phyloP scores from a whole-genome alignment of 768 basidiomycete species.

The Tremella mesenterica region DNA sequence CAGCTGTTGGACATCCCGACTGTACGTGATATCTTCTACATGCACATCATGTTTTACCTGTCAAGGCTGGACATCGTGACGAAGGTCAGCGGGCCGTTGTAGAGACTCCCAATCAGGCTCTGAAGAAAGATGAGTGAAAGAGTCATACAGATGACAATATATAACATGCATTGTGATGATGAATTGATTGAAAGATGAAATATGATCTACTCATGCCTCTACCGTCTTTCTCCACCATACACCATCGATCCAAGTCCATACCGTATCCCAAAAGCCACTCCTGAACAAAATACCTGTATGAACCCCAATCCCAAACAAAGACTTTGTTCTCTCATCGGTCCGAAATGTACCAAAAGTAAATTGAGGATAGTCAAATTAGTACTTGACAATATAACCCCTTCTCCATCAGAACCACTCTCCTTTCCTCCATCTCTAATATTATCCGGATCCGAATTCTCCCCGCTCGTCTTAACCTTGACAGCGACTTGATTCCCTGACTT shows the following conservation, averaged over 20 bases:
- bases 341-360: constrained; percentile 65
- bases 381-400: constrained; percentile 58
- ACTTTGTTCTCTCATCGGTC: constrained; percentile 75
- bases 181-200: neutral
- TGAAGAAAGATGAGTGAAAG: too few species aligned
- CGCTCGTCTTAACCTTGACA: neutral
- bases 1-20: too few species aligned
- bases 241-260: constrained; percentile 83
- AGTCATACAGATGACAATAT: too few species aligned
- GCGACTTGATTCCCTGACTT: neutral
- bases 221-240: constrained; percentile 86
- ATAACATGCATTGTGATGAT: too few species aligned
- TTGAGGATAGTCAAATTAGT: constrained; percentile 92
- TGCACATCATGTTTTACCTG: too few species aligned
- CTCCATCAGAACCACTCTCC: too few species aligned
- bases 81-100: too few species aligned
- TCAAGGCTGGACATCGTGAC: too few species aligned
- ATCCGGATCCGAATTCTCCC: neutral
- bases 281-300: constrained; percentile 71
- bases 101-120: too few species aligned
- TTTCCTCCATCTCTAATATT: constrained; percentile 48
- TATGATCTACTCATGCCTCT: neutral
- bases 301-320: constrained; percentile 65
- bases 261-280: constrained; percentile 71
- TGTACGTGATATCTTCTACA: too few species aligned